Base-by-base conservation (phyloP, 1,139 yeast genomes). In the Kodamaea arcana region DNA sequence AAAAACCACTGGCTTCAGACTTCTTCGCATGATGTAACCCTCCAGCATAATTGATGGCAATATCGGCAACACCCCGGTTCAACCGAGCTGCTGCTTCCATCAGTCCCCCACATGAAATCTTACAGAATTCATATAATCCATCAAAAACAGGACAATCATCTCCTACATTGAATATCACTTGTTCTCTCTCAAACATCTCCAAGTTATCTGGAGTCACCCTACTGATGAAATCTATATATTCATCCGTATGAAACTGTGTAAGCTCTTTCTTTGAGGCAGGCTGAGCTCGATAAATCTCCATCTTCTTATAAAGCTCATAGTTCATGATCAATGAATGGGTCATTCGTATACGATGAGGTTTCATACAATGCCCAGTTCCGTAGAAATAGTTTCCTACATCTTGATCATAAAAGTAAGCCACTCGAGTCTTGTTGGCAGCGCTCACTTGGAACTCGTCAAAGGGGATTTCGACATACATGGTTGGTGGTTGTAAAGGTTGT, bases 331-430 rank as follows among this genome's bases (percentile, higher is more conserved):
- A 72, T 15, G 95, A 84, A 60, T 92, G 97, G 11, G 97, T 94
- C 97, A 90, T 90, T 76, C 97, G 82, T 69, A 92, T 90, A 56
- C 97, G 80, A 59, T 90, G 97, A 18, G 97, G 97, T 56, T 92
- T 92, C 97, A 90, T 90, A 36, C 97, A 96, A 60, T 92, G 98
- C 18, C 97, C 97, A 4, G 97, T 92, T 41, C 97, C 97, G 57
- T 92, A 92, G 33, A 96, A 95, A 62, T 90, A 92, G 64, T 92
- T 92, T 16, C 97, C 97, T 32, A 92, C 96, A 58, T 92, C 97
- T 28, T 94, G 70, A 45, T 69, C 75, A 44, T 69, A 69, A 51
- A 69, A 69, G 47, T 69, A 69, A 2, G 75, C 72, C 42, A 69
- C 72, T 28, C 75, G 47, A 40, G 64, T 68, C 46, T 65, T 66